Conservation (phyloP, 495 filamentous ascomycete species). For the Xylaria palmicola region DNA sequence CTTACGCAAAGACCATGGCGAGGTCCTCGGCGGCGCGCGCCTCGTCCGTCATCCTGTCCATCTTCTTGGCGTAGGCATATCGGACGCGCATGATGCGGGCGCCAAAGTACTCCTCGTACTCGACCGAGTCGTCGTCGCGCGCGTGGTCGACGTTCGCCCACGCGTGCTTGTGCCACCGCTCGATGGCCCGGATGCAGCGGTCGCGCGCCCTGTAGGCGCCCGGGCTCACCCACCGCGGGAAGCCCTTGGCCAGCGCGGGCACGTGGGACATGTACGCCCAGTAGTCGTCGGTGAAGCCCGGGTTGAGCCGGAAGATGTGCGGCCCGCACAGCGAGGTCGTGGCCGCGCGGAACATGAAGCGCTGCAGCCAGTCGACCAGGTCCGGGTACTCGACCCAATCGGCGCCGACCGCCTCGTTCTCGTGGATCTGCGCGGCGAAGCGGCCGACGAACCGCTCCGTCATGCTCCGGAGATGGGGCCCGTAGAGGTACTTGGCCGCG, state of each 20-base stretch:
- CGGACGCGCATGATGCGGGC: neutral
- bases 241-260: neutral
- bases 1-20: no score
- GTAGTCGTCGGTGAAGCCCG: neutral
- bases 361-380: neutral
- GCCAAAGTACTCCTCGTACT: neutral
- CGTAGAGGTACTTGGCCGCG: neutral
- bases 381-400: neutral
- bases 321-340: neutral
- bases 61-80: neutral
- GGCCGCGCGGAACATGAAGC: neutral
- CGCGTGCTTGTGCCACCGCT: neutral
- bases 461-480: neutral
- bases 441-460: neutral
- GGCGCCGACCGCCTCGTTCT: neutral
- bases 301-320: neutral
- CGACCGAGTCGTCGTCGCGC: neutral
- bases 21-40: no score
- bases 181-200: neutral
- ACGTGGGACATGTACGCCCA: neutral
- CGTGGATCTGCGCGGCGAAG: neutral
- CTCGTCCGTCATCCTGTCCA: no score
- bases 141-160: neutral
- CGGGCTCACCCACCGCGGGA: neutral
- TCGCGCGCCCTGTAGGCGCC: neutral